Percentiles rank a stretch among this genome's conserved stretches.
These are phyloP conservation scores for Penicillium angulare DNA, from an alignment of 495 filamentous ascomycete genomes.

Conservation along the genomic window DNA sequence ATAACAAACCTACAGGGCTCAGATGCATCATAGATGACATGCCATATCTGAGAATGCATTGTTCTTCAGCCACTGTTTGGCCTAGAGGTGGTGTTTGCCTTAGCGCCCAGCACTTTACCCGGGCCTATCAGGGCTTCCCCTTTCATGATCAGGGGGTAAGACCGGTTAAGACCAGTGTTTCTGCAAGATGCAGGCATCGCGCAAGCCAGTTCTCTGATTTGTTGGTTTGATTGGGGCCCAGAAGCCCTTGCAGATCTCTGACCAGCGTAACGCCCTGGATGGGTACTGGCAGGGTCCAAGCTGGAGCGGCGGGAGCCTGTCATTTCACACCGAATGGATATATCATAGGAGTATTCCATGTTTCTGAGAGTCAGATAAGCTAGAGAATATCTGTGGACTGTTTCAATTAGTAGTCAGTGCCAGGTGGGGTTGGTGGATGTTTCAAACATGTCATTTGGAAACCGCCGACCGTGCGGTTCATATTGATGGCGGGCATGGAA, in stretches of 20 bases:
- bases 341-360: neutral
- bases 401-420: neutral
- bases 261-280: constrained; percentile 23
- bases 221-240: constrained; percentile 2
- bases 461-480: neutral
- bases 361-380: neutral
- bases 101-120: constrained; percentile 1
- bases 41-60: neutral
- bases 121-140: constrained; percentile 19
- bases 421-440: too few relatives aligned
- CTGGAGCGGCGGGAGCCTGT: neutral
- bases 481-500: neutral
- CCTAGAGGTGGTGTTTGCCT: constrained; percentile 6
- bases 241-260: constrained; percentile 15
- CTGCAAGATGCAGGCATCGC: constrained; percentile 6
- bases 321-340: neutral
- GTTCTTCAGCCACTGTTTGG: constrained; percentile 7
- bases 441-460: neutral
- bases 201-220: constrained; percentile 7
- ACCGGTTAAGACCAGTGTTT: constrained; percentile 21
- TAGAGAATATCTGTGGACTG: neutral
- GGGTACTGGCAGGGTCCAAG: neutral
- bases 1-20: neutral
- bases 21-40: constrained; percentile 4
- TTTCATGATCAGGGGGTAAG: constrained; percentile 1